These are phyloP conservation scores for Sclerotinia glacialis DNA, from an alignment of 2,329 filamentous ascomycete species.

Conservation along the genomic window DNA sequence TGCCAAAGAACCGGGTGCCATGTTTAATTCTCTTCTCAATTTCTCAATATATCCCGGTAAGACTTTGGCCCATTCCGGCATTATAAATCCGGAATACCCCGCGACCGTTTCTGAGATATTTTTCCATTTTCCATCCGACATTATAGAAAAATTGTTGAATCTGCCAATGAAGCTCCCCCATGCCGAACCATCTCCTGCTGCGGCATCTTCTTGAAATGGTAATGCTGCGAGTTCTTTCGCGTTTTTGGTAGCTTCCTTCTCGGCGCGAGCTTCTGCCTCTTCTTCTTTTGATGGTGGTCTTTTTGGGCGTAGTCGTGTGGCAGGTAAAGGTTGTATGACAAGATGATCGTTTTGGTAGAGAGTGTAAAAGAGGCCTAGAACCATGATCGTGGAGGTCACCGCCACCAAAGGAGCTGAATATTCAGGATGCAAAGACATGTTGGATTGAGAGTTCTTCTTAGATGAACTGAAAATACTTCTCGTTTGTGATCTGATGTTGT, in stretches of 20 bases:
- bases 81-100: conserved; percentile 58
- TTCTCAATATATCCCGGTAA: conserved; percentile 77
- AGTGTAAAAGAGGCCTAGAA: conserved; percentile 34
- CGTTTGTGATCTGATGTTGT: not conserved
- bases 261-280: conserved; percentile 24
- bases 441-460: conserved; percentile 24
- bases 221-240: conserved; percentile 29
- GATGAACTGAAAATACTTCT: conserved; percentile 27
- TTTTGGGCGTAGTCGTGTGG: conserved; percentile 34
- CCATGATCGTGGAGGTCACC: conserved; percentile 33
- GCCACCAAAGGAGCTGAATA: conserved; percentile 27
- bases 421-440: conserved; percentile 27
- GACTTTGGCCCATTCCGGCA: conserved; percentile 78
- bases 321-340: conserved; percentile 36
- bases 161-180: conserved; percentile 36
- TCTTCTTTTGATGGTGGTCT: conserved; percentile 28
- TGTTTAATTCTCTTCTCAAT: conserved; percentile 81
- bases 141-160: conserved; percentile 48
- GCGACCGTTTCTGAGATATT: conserved; percentile 54
- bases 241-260: conserved; percentile 34
- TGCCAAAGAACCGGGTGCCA: conserved; percentile 82
- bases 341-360: conserved; percentile 36
- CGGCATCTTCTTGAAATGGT: conserved; percentile 31
- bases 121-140: conserved; percentile 55
- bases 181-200: conserved; percentile 32